Base-by-base conservation (phyloP, 768 basidiomycete species). In the Gloeostereum incarnatum region DNA sequence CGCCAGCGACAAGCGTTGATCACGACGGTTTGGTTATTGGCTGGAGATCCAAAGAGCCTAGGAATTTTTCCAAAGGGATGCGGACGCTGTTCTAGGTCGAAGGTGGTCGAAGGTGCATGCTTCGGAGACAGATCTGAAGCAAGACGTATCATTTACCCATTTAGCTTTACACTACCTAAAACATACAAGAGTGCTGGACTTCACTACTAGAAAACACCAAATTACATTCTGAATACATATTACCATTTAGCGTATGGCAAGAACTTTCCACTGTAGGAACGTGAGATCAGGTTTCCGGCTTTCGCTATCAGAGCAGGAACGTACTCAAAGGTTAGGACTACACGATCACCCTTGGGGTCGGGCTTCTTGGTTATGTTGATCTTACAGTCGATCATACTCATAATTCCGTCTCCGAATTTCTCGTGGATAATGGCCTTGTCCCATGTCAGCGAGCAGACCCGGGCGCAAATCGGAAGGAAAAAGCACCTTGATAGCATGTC, bases 331-430 rank as follows among this genome's bases (percentile, higher is more conserved):
- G 79, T 87, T 43, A 89, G 62, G 13, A 86, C 49, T 6, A 87
- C 79, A 31, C 86, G 81, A 48, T 88, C 84, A 24, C 85, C 85
- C 50, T 80, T 83, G 11, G 83, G 82, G 49, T 87, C 74, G 11
- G 69, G 65, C 55, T 88, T 87, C 60, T 66, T 75, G 44, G 73
- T 64, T 31, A 88, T 63, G 33, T 65, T 66, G 43, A 88, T 68
- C 47, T 73, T 78, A 58, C 85, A 88, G 54, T 89, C 85, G 41
- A 88, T 86, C 81, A 88, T 84, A 14, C 81, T 83, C 83, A 88
- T 87, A 43, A 89, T 88, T 4, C 86, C 85, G 49, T 89, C 86
- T 4, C 86, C 86, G 45, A 87, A 88, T 81, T 83, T 83, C 59
- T 88, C 85, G 48, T 87, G 81, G 32, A 88, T 78, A 50, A 88